These are phyloP conservation scores for Cenchrus purpureus DNA, from an alignment of 176 grass and related monocot genomes.

Conservation along the genomic window DNA sequence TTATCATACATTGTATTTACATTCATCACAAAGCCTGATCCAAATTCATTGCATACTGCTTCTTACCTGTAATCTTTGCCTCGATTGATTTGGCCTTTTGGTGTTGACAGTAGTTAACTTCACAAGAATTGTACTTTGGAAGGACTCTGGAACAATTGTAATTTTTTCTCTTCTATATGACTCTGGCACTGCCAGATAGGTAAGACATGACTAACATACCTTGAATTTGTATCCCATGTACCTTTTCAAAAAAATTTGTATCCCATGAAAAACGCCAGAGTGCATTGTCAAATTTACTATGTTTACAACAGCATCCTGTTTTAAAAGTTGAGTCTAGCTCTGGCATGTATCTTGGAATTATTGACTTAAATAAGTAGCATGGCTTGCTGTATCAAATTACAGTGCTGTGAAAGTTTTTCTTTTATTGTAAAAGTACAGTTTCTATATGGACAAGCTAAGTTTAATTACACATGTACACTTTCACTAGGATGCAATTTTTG, in stretches of 20 bases:
- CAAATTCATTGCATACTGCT: background rate
- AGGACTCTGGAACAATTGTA: background rate
- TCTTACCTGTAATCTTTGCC: background rate
- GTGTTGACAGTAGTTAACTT: background rate
- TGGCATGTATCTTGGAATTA: background rate
- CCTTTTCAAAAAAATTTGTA: background rate
- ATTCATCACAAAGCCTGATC: background rate
- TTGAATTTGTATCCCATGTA: background rate
- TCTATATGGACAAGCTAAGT: background rate
- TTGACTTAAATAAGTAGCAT: background rate
- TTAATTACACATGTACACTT: no score
- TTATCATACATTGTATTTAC: background rate
- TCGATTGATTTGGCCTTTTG: background rate
- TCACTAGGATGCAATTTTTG: no score
- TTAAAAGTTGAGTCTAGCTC: background rate
- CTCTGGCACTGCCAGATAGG: background rate
- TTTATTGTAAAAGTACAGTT: background rate
- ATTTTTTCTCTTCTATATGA: background rate
- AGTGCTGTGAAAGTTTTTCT: background rate
- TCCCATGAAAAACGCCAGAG: background rate
- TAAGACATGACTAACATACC: background rate
- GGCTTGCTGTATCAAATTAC: background rate
- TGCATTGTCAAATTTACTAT: background rate
- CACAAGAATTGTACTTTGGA: background rate
- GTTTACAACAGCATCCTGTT: background rate